These are phyloP conservation scores for Coniferiporia weirii DNA, from an alignment of 1,284 basidiomycete genomes.

Conservation along the genomic window DNA sequence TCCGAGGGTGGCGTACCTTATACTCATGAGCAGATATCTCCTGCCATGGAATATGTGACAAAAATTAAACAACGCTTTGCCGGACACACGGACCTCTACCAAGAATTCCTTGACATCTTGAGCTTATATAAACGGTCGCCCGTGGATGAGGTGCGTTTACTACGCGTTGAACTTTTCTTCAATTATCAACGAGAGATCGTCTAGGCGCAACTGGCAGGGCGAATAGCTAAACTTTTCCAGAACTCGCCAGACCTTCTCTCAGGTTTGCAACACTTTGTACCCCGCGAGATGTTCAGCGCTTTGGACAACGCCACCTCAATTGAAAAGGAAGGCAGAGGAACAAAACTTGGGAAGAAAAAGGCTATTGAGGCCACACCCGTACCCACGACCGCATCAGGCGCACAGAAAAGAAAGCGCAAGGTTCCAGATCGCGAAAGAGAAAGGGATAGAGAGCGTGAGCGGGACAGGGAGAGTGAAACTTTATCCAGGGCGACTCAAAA, in stretches of 20 bases:
- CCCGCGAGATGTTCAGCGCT: conserved; percentile 28
- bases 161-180: conserved; percentile 2
- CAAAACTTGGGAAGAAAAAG: conserved; percentile 24
- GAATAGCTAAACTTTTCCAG: conserved; percentile 83
- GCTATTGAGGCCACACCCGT: conserved; percentile 22
- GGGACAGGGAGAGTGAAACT: conserved; percentile 12
- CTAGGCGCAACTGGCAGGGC: conserved; percentile 74
- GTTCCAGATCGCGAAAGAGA: conserved; percentile 38
- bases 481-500: conserved; percentile 1
- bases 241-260: conserved; percentile 85
- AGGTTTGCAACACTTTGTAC: conserved; percentile 91
- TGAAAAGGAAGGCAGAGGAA: conserved; percentile 10
- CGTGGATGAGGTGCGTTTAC: conserved; percentile 57
- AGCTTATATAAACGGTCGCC: conserved; percentile 54
- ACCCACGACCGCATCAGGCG: conserved; percentile 20
- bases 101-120: conserved; percentile 90
- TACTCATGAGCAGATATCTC: conserved; percentile 11
- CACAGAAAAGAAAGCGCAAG: conserved; percentile 64
- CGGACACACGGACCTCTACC: conserved; percentile 85
- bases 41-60: conserved; percentile 83
- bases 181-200: background rate
- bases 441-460: conserved; percentile 26
- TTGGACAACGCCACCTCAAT: conserved; percentile 1
- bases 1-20: conserved; percentile 2
- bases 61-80: conserved; percentile 93